phyloP scores from a whole-genome alignment of 441 rosid genomes.

The Populus hybrid region DNA sequence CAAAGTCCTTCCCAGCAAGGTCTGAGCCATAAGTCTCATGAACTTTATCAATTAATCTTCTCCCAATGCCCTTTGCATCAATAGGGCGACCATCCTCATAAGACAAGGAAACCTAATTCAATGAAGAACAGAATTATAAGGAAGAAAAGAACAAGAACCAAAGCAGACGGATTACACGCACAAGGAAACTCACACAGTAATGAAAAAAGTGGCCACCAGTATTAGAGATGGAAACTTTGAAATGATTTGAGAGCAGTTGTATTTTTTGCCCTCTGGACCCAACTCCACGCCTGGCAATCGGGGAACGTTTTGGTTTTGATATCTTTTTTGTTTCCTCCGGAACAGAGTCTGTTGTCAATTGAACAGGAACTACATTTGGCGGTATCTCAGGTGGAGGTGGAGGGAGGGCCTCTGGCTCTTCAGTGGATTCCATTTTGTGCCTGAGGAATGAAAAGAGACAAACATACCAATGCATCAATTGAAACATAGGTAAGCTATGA shows the following conservation, averaged over 20 bases:
- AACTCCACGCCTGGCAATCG: constrained; percentile 42
- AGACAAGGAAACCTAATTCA: constrained; percentile 34
- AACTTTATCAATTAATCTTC: constrained; percentile 44
- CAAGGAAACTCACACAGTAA: constrained; percentile 33
- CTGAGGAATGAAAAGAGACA: background rate
- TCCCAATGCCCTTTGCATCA: constrained; percentile 47
- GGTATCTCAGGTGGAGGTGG: constrained; percentile 19
- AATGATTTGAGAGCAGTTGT: constrained; percentile 42
- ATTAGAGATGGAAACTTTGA: constrained; percentile 41
- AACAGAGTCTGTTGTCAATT: constrained; percentile 4
- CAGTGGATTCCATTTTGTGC: constrained; percentile 16
- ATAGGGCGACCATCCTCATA: constrained; percentile 57
- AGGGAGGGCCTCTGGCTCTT: constrained; percentile 13
- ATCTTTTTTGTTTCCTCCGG: constrained; percentile 6
- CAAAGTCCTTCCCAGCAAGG: constrained; percentile 46
- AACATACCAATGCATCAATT: background rate
- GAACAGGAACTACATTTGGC: constrained; percentile 11
- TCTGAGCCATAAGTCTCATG: constrained; percentile 46
- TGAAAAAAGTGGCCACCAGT: constrained; percentile 38
- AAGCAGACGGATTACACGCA: background rate
- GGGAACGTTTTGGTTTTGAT: constrained; percentile 22
- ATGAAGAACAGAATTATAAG: background rate
- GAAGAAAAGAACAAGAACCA: background rate
- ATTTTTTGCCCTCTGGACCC: constrained; percentile 48
- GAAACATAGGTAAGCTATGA: background rate